Conservation (phyloP, 345 rosid species). For the Kernera saxatilis region DNA sequence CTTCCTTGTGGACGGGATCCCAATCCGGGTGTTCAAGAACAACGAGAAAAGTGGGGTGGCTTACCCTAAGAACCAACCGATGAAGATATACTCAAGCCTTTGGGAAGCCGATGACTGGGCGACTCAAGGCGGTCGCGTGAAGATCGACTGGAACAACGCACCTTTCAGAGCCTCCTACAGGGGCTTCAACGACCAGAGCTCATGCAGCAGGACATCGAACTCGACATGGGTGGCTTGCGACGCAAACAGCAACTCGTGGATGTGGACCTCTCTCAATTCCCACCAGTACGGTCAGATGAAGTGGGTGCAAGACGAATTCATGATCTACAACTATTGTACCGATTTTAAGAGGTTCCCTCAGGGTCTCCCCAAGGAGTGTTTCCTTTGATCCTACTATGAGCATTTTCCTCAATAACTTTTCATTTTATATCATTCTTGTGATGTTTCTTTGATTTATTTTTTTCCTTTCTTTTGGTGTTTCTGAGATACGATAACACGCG, state of each 20-base stretch:
- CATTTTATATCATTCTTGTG: not conserved
- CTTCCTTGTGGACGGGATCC: constrained; percentile 46
- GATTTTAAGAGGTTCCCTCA: constrained; percentile 40
- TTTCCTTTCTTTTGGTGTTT: not conserved
- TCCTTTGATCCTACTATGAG: not conserved
- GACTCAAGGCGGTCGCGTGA: constrained; percentile 49
- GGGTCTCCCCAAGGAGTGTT: constrained; percentile 37
- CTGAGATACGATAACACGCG: not conserved
- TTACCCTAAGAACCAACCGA: constrained; percentile 43
- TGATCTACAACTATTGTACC: constrained; percentile 57
- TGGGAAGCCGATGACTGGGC: constrained; percentile 65
- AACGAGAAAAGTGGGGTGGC: constrained; percentile 40
- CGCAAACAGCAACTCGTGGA: constrained; percentile 27
- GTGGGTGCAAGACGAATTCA: constrained; percentile 49
- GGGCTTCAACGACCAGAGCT: constrained; percentile 35
- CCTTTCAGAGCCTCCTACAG: constrained; percentile 45
- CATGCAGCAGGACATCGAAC: constrained; percentile 27
- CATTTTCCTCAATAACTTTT: not conserved
- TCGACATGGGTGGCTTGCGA: constrained; percentile 20
- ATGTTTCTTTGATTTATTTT: not conserved
- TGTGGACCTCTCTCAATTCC: constrained; percentile 25
- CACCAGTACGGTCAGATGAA: constrained; percentile 26
- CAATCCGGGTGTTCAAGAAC: constrained; percentile 58
- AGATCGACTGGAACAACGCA: constrained; percentile 49
- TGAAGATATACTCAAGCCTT: constrained; percentile 53